Conservation (phyloP, 129 eudicot species). For the Escallonia herrerae region DNA sequence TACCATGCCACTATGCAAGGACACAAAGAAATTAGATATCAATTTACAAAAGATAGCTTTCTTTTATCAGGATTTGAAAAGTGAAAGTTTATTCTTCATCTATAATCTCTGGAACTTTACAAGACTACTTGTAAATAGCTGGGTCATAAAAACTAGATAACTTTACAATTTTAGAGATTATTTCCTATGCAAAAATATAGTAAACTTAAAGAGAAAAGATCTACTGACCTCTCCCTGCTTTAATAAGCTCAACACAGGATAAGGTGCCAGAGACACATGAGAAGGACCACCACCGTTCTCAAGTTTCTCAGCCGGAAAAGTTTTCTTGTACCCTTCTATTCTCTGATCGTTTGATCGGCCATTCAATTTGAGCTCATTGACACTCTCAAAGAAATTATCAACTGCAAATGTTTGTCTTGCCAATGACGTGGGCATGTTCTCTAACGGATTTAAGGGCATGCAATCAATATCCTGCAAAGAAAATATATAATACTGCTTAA, state of each 20-base stretch:
- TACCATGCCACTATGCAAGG: no score
- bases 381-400: constrained; percentile 53
- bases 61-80: no score
- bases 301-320: constrained; percentile 31
- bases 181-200: constrained; percentile 5
- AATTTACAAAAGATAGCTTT: no score
- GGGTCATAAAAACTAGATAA: no score
- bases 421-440: constrained; percentile 72
- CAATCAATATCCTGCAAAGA: constrained; percentile 81
- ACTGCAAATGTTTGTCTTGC: constrained; percentile 32
- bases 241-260: constrained; percentile 22
- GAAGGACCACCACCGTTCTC: constrained; percentile 31
- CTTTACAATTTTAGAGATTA: background rate
- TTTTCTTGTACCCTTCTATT: constrained; percentile 34
- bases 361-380: constrained; percentile 46
- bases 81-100: no score
- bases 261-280: constrained; percentile 23
- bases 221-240: constrained; percentile 46
- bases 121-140: no score
- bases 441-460: constrained; percentile 82
- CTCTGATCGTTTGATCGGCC: constrained; percentile 37
- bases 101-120: no score
- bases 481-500: constrained; percentile 1
- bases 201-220: constrained; percentile 5
- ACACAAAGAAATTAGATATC: no score